Conservation (phyloP, 352 stramenopile genomes). For the Sclerospora graminicola region DNA sequence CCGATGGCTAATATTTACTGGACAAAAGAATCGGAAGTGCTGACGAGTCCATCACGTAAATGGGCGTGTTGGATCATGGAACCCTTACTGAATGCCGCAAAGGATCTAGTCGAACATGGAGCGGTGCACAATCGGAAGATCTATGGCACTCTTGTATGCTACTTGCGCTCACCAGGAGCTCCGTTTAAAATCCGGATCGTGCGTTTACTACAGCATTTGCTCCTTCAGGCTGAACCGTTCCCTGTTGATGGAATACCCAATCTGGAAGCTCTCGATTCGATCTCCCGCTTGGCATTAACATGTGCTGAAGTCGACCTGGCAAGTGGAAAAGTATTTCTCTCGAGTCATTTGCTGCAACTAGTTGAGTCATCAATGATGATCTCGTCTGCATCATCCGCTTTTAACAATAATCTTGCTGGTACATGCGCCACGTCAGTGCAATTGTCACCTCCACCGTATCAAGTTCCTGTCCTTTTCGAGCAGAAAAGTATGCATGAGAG, state of each 20-base stretch:
- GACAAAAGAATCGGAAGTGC: slow-evolving; percentile 69
- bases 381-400: slow-evolving; percentile 24
- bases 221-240: slow-evolving; percentile 54
- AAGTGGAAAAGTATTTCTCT: slow-evolving; percentile 60
- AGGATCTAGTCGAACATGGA: slow-evolving; percentile 44
- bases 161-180: slow-evolving; percentile 63
- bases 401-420: slow-evolving; percentile 17
- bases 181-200: slow-evolving; percentile 76
- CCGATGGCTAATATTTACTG: slow-evolving; percentile 70
- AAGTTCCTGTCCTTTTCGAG: slow-evolving; percentile 32
- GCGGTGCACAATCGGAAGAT: slow-evolving; percentile 77
- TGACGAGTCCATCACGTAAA: slow-evolving; percentile 62
- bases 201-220: slow-evolving; percentile 61
- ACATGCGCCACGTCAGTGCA: background rate
- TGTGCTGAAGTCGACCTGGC: slow-evolving; percentile 48
- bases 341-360: slow-evolving; percentile 59
- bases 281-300: slow-evolving; percentile 45
- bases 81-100: slow-evolving; percentile 67
- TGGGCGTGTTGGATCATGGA: slow-evolving; percentile 83
- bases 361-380: slow-evolving; percentile 67
- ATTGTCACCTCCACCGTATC: slow-evolving; percentile 12
- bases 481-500: slow-evolving; percentile 26
- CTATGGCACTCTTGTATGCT: slow-evolving; percentile 69
- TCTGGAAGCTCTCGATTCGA: slow-evolving; percentile 46
- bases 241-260: slow-evolving; percentile 43